Evolutionary conservation across 805 yeast genomes (phyloP).

Genomic region (Blastobotrys mokoenaii): DNA sequence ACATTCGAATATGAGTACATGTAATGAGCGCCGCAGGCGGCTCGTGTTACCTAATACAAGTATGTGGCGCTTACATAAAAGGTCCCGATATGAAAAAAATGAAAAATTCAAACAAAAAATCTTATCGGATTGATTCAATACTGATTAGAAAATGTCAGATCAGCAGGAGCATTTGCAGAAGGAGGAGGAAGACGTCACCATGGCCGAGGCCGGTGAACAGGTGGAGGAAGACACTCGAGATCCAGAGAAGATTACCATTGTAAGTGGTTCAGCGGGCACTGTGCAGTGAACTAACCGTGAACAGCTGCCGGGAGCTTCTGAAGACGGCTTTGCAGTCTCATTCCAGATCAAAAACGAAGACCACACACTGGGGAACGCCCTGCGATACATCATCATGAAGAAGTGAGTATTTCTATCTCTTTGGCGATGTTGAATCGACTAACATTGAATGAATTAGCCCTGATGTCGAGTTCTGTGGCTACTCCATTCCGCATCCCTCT

Average conservation of each 20-base stretch:
- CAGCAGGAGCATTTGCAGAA: background rate
- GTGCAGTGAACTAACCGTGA: conserved; percentile 3
- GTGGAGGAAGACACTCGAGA: conserved; percentile 19
- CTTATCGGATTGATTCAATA: too few relatives aligned
- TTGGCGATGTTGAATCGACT: conserved; percentile 4
- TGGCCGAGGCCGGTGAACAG: background rate
- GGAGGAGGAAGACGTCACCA: conserved; percentile 1
- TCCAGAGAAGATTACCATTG: conserved; percentile 25
- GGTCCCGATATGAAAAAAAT: too few relatives aligned
- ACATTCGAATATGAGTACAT: too few relatives aligned
- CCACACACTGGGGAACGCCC: conserved; percentile 91
- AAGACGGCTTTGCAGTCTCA: conserved; percentile 91
- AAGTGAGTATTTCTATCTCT: conserved; percentile 34
- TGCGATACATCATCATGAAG: conserved; percentile 91
- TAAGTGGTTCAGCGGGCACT: conserved; percentile 9
- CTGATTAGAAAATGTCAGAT: too few relatives aligned
- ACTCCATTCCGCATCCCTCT: conserved; percentile 96
- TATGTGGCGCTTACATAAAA: too few relatives aligned
- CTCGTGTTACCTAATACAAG: too few relatives aligned
- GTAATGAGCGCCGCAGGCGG: too few relatives aligned
- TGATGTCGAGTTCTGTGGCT: conserved; percentile 96
- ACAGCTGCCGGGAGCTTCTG: conserved; percentile 72
- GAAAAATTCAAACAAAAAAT: too few relatives aligned
- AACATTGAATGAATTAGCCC: conserved; percentile 35
- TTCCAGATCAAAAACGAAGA: conserved; percentile 91